Conservation (phyloP, 176 grass and related monocot species). For the Elymus sibiricus region DNA sequence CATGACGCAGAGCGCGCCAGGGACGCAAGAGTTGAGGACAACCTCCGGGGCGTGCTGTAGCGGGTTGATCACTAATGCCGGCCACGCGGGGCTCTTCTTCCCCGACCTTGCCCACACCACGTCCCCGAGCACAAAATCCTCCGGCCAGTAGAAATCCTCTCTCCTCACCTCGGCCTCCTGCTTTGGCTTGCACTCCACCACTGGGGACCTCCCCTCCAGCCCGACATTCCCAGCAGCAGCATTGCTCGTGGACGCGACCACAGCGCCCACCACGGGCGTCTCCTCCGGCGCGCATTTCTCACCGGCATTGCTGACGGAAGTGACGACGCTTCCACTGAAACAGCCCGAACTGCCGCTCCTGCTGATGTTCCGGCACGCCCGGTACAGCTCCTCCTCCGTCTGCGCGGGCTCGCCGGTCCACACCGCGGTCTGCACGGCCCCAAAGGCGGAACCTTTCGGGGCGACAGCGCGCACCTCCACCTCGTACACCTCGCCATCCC, state of each 20-base stretch:
- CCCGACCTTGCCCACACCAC: conserved; percentile 77
- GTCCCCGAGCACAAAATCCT: conserved; percentile 77
- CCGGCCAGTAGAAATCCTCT: conserved; percentile 49
- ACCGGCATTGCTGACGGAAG: conserved; percentile 38
- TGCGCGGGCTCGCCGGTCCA: not conserved
- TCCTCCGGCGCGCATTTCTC: not conserved
- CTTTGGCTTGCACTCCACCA: conserved; percentile 41
- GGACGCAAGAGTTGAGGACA: conserved; percentile 77
- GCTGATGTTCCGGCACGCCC: conserved; percentile 41
- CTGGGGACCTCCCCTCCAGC: not conserved
- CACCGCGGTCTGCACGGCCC: conserved; percentile 8
- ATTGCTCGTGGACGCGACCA: not conserved
- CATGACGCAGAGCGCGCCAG: conserved; percentile 81
- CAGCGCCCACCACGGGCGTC: not conserved
- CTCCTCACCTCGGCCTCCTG: conserved; percentile 40
- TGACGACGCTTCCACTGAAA: conserved; percentile 38
- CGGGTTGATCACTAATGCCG: conserved; percentile 82
- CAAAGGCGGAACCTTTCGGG: conserved; percentile 31
- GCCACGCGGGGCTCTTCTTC: conserved; percentile 78
- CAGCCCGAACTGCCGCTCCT: conserved; percentile 20
- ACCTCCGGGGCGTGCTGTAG: conserved; percentile 55
- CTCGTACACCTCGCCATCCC: conserved; percentile 24
- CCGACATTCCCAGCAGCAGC: not conserved
- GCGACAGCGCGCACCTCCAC: conserved; percentile 21
- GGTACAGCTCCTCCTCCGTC: conserved; percentile 34